Evolutionary conservation across 495 filamentous ascomycete species (phyloP).

Genomic region (Staphylotrichum longicolle): DNA sequence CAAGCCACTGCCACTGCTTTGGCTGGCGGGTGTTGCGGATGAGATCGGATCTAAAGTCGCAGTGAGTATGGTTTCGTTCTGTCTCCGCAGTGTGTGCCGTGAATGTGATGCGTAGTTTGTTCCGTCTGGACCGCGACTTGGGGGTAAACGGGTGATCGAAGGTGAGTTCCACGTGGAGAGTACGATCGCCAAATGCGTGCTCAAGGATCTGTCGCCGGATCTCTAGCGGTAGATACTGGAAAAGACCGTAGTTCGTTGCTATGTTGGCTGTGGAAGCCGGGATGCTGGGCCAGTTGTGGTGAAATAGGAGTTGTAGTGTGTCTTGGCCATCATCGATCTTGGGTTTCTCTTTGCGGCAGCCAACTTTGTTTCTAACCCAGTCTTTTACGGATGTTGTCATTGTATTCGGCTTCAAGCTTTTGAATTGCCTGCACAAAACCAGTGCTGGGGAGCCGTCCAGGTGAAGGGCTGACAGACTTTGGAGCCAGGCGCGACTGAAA

Average conservation of each 20-base stretch:
- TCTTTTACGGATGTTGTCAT: too few relatives aligned
- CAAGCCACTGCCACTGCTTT: slow-evolving; percentile 25
- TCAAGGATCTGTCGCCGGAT: slow-evolving; percentile 25
- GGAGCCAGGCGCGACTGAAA: too few relatives aligned
- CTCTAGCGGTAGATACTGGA: slow-evolving; percentile 19
- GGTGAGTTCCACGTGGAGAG: slow-evolving; percentile 24
- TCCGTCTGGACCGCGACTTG: too few relatives aligned
- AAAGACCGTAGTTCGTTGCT: slow-evolving; percentile 16
- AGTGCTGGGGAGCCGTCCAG: too few relatives aligned
- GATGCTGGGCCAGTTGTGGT: neutral
- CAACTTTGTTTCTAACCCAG: too few relatives aligned
- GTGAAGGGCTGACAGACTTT: too few relatives aligned
- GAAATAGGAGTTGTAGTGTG: too few relatives aligned
- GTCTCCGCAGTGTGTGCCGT: neutral
- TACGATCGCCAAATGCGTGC: slow-evolving; percentile 26
- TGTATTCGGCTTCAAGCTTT: too few relatives aligned
- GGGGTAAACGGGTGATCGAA: slow-evolving; percentile 21
- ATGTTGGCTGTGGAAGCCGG: neutral
- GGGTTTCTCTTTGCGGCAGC: too few relatives aligned
- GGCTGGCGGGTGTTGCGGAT: slow-evolving; percentile 10
- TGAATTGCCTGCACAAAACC: too few relatives aligned
- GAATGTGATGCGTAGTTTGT: too few relatives aligned
- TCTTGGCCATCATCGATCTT: too few relatives aligned
- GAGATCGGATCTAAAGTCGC: slow-evolving; percentile 1
- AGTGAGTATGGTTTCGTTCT: neutral